Conservation (phyloP, 164 flowering plant species). For the Tetrastigma voinierianum region DNA sequence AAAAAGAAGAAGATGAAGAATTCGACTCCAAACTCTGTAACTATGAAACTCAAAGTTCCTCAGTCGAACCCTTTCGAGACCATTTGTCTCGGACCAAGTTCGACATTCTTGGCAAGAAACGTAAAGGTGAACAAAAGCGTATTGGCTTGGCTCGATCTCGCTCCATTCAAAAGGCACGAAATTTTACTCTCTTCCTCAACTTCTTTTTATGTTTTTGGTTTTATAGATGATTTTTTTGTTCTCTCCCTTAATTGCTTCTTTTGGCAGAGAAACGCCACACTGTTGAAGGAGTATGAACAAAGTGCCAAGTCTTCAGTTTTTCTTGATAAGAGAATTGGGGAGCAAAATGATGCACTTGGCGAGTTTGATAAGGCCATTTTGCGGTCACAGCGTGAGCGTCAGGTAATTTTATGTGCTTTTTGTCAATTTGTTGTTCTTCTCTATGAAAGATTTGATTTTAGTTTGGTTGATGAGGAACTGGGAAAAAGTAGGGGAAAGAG, state of each 20-base stretch:
- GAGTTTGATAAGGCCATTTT: conserved; percentile 87
- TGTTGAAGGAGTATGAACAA: conserved; percentile 82
- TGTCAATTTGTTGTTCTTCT: background rate
- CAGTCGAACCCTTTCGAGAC: conserved; percentile 76
- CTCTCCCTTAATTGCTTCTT: background rate
- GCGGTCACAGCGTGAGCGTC: conserved; percentile 87
- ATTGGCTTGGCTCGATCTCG: conserved; percentile 76
- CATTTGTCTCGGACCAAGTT: conserved; percentile 88
- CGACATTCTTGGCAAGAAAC: conserved; percentile 83
- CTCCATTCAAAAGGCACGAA: conserved; percentile 67
- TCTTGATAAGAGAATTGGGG: conserved; percentile 93
- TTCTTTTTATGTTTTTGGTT: background rate
- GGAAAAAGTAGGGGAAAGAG: background rate
- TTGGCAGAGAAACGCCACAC: conserved; percentile 77
- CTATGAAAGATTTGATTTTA: background rate
- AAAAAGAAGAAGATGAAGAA: conserved; percentile 36
- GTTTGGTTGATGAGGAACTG: background rate
- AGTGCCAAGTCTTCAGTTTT: conserved; percentile 79
- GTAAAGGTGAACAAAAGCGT: conserved; percentile 85
- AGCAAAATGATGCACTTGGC: conserved; percentile 57
- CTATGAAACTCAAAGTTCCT: conserved; percentile 58
- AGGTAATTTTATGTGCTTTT: conserved; percentile 37
- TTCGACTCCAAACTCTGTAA: conserved; percentile 38
- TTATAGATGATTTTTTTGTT: background rate
- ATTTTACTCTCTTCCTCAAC: background rate